Conservation (phyloP, 805 yeast genomes). For the Ogataea trehalophila region DNA sequence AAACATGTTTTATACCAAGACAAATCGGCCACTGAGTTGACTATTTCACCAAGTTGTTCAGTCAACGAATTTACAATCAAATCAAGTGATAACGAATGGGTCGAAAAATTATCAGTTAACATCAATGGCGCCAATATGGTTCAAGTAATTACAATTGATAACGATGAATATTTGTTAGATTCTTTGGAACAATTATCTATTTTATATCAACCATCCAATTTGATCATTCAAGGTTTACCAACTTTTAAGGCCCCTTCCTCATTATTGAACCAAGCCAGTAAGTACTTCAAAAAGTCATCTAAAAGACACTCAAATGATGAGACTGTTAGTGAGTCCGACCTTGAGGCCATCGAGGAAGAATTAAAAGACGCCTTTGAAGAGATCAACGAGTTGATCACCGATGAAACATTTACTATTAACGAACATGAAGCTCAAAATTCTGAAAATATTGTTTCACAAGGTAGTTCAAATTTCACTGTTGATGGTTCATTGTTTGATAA, state of each 20-base stretch:
- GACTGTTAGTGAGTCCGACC: conserved; percentile 20
- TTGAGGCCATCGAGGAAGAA: conserved; percentile 24
- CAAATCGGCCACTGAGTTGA: not conserved
- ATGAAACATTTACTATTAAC: conserved; percentile 20
- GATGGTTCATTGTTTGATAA: conserved; percentile 49
- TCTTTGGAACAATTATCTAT: conserved; percentile 10
- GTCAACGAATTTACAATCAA: conserved; percentile 2
- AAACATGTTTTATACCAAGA: conserved; percentile 22
- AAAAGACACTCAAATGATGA: conserved; percentile 14
- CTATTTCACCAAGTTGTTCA: conserved; percentile 8
- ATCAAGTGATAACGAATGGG: conserved; percentile 4
- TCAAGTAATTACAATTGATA: conserved; percentile 3
- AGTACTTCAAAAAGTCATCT: conserved; percentile 8
- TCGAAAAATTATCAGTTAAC: conserved; percentile 3
- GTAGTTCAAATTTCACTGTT: conserved; percentile 3
- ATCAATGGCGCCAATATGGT: conserved; percentile 2
- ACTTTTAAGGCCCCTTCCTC: conserved; percentile 12
- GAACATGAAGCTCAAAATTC: conserved; percentile 5
- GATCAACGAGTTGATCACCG: conserved; percentile 23
- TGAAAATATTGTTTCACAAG: not conserved
- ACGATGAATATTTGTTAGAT: conserved; percentile 10
- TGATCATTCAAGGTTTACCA: conserved; percentile 33
- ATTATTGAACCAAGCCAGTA: conserved; percentile 14
- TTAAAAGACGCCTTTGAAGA: conserved; percentile 29
- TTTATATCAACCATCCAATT: conserved; percentile 8